Evolutionary conservation across 1,139 yeast genomes (phyloP), one percentile per base, ranked within the genome.

Genomic region (Ogataea hybrid): DNA sequence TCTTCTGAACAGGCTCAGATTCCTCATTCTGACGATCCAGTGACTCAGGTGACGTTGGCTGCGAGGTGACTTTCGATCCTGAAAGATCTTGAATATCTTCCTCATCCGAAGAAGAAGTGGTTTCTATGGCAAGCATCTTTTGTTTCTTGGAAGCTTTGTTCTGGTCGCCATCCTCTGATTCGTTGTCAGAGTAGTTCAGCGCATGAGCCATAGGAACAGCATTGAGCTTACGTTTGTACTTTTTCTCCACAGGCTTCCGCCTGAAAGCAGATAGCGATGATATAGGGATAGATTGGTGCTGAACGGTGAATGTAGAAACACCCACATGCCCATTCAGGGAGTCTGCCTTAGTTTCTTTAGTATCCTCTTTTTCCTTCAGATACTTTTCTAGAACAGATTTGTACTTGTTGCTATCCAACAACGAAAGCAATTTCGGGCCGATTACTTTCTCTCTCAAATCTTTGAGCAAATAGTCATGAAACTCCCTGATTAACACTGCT

Each of bases 371-470:
- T 61, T 46, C 20, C 52, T 48, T 21, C 50, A 64, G 67, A 40
- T 71, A 63, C 32, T 73, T 74, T n/a, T 69, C 69, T 25, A 79
- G 64, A 20, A 78, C 52, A 2, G 70, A 71, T 0, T 85, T 81
- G 53, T 79, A 83, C 38, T 75, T 74, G 4, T 75, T 77, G 35
- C 79, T 83, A 46, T 76, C 74, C 49, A 88, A 69, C 15, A 75
- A 65, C 25, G 81, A 84, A 41, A 84, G 70, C 14, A 88, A 75
- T 2, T 74, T 71, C 0, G 95, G 90, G 0, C 88, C 90, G 27
- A 86, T 75, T 5, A 85, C 67, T 50, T 89, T 76, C 55, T 82
- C 92, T 54, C 87, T 71, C 27, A 88, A 76, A 63, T 88, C 96
- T 48, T 84, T 82, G 28, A 80, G 67, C 39, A 88, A 63, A 41